Conservation (phyloP, 2,329 filamentous ascomycete species). For the Capronia epimyces region DNA sequence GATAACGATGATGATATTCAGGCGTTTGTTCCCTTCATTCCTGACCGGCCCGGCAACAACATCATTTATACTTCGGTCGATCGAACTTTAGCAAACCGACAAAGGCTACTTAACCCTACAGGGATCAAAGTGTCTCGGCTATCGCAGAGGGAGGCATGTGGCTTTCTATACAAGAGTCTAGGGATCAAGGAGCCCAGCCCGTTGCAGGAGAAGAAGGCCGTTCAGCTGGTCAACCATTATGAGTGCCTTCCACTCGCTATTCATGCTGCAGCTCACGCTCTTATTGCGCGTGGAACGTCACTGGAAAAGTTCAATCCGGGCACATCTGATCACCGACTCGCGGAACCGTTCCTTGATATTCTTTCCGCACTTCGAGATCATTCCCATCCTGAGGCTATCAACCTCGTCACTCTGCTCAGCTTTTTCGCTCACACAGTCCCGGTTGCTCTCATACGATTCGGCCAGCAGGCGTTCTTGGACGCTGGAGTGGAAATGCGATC, state of each 20-base stretch:
- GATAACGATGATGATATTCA: constrained; percentile 50
- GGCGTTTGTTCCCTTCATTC: constrained; percentile 56
- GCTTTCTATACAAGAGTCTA: constrained; percentile 58
- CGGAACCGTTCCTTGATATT: constrained; percentile 44
- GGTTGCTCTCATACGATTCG: constrained; percentile 59
- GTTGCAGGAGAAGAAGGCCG: constrained; percentile 53
- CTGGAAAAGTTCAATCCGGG: constrained; percentile 55
- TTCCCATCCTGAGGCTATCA: constrained; percentile 51
- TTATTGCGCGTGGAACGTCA: constrained; percentile 57
- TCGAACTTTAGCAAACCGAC: constrained; percentile 50
- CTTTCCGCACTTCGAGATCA: constrained; percentile 41
- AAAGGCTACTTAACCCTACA: constrained; percentile 56
- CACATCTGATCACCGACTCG: constrained; percentile 52
- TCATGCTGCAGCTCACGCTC: constrained; percentile 58
- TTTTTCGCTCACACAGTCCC: constrained; percentile 63
- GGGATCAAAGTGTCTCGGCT: constrained; percentile 54
- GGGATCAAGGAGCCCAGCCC: constrained; percentile 51
- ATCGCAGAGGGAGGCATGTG: constrained; percentile 53
- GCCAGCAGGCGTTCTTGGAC: constrained; percentile 36
- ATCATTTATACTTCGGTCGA: constrained; percentile 66
- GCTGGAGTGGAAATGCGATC: constrained; percentile 38
- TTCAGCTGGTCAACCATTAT: constrained; percentile 59
- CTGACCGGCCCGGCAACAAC: constrained; percentile 56
- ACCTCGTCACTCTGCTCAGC: constrained; percentile 59
- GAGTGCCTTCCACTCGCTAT: constrained; percentile 63